phyloP scores from a whole-genome alignment of 495 filamentous ascomycete species.

The Talaromyces stipitatus region DNA sequence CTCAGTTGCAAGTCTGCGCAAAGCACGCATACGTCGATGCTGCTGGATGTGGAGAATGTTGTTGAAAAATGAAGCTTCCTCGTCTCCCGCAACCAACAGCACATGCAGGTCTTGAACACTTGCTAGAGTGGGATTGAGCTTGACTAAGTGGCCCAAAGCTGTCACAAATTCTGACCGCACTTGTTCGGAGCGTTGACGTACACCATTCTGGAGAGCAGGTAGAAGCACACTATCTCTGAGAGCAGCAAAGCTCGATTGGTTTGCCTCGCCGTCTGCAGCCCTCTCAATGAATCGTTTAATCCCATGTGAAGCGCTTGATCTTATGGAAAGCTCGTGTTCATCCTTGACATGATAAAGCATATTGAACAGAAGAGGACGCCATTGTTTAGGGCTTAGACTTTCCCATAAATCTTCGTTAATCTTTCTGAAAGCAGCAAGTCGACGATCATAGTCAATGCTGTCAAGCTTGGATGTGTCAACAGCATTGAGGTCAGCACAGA shows the following conservation, averaged over 20 bases:
- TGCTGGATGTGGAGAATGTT: conserved; percentile 89
- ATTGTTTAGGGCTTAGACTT: conserved; percentile 63
- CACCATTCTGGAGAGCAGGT: conserved; percentile 67
- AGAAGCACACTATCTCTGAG: conserved; percentile 58
- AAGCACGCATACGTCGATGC: conserved; percentile 74
- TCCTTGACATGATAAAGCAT: conserved; percentile 83
- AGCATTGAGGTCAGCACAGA: conserved; percentile 78
- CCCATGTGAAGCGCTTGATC: conserved; percentile 75
- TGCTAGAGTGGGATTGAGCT: conserved; percentile 57
- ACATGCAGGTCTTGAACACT: conserved; percentile 66
- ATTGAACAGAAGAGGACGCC: conserved; percentile 86
- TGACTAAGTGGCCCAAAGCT: conserved; percentile 70
- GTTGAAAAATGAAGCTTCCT: conserved; percentile 88
- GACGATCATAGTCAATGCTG: conserved; percentile 78
- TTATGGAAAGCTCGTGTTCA: conserved; percentile 77
- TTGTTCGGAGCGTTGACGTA: conserved; percentile 69
- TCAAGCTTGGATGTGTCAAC: conserved; percentile 59
- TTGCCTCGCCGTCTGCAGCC: conserved; percentile 26
- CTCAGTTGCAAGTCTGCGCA: conserved; percentile 64
- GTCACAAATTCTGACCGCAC: conserved; percentile 73
- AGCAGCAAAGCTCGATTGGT: conserved; percentile 35
- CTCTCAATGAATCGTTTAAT: conserved; percentile 74
- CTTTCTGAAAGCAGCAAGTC: conserved; percentile 65
- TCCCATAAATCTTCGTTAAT: conserved; percentile 52
- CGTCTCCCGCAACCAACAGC: conserved; percentile 67